phyloP scores from a whole-genome alignment of 768 basidiomycete genomes.

The Serpula lacrymans region DNA sequence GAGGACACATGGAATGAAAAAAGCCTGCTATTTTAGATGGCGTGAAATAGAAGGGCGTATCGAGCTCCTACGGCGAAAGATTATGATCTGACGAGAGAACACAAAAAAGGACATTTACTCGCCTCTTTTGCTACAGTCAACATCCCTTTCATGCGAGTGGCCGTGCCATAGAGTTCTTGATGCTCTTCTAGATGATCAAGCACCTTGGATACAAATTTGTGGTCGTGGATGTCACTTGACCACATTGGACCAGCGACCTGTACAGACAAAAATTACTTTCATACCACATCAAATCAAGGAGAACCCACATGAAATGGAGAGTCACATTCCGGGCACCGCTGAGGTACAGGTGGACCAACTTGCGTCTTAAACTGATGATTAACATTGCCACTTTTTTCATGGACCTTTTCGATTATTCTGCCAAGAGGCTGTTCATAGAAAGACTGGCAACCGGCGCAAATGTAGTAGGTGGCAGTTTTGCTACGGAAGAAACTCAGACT shows the following conservation, averaged over 20 bases:
- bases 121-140: slow-evolving; percentile 87
- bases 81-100: background rate
- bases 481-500: slow-evolving; percentile 37
- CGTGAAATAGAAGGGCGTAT: slow-evolving; percentile 83
- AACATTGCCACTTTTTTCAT: slow-evolving; percentile 49
- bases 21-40: slow-evolving; percentile 73
- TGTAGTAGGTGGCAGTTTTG: slow-evolving; percentile 80
- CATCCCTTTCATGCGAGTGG: slow-evolving; percentile 92
- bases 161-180: slow-evolving; percentile 69
- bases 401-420: slow-evolving; percentile 57
- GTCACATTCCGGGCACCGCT: slow-evolving; percentile 81
- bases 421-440: slow-evolving; percentile 87
- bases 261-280: slow-evolving; percentile 1
- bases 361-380: slow-evolving; percentile 72
- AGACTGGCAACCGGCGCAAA: slow-evolving; percentile 82
- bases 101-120: slow-evolving; percentile 14
- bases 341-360: slow-evolving; percentile 60
- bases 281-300: background rate
- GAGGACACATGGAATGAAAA: slow-evolving; percentile 79
- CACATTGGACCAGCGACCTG: slow-evolving; percentile 97
- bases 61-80: slow-evolving; percentile 72
- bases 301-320: slow-evolving; percentile 65
- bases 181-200: slow-evolving; percentile 67
- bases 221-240: slow-evolving; percentile 83
- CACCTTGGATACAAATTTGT: slow-evolving; percentile 69